Evolutionary conservation across 371 early-diverging fungal genomes (phyloP).

Genomic region (Mucor saturninus): DNA sequence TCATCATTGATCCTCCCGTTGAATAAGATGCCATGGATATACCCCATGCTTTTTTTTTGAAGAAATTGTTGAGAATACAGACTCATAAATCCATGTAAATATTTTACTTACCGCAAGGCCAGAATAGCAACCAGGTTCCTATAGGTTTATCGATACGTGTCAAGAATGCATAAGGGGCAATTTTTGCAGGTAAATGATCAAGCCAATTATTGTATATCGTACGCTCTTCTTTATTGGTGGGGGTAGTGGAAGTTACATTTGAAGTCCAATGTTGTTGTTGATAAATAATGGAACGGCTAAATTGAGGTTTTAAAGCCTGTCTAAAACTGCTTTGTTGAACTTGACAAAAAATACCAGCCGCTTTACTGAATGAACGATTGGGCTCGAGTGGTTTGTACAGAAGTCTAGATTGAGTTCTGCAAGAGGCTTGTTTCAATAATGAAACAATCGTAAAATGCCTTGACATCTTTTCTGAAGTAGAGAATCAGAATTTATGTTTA

Average conservation of each 20-base stretch:
- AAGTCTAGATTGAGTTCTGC: neutral
- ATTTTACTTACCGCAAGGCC: constrained; percentile 77
- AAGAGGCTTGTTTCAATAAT: constrained; percentile 4
- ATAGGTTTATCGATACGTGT: constrained; percentile 90
- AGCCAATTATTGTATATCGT: constrained; percentile 45
- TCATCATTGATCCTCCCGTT: constrained; percentile 49
- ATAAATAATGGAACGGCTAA: neutral
- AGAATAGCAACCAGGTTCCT: constrained; percentile 89
- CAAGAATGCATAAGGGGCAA: constrained; percentile 77
- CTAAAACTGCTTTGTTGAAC: neutral
- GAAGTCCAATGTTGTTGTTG: constrained; percentile 17
- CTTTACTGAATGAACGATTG: neutral
- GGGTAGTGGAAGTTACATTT: neutral
- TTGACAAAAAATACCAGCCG: neutral
- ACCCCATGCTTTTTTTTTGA: constrained; percentile 65
- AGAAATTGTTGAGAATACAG: neutral
- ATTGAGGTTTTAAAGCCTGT: neutral
- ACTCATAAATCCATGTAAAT: neutral
- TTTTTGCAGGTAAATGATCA: constrained; percentile 44
- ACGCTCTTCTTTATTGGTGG: constrained; percentile 15
- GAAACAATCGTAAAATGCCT: neutral
- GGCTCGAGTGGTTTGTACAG: neutral
- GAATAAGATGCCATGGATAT: constrained; percentile 82
- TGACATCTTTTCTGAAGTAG: constrained; percentile 1
- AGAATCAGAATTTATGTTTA: too few relatives aligned